Base-by-base conservation (phyloP, 768 basidiomycete species). In the Chalciporus sphaerocephalus region DNA sequence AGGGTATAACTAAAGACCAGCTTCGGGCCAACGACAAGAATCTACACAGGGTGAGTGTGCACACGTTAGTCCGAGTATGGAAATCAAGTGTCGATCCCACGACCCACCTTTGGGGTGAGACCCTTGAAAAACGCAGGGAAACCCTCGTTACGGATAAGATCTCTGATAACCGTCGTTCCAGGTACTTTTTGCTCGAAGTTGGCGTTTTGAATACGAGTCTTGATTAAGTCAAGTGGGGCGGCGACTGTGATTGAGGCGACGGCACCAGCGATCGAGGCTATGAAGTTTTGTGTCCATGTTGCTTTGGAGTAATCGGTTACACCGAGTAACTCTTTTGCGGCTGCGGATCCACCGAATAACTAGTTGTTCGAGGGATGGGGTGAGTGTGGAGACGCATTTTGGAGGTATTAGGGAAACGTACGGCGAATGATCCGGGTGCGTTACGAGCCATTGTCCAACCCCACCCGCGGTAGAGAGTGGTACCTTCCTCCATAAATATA, bases 371-470 rank as follows among this genome's bases (percentile, higher is more conserved):
- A 35, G 38, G 6, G 8, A 6, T 12, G 8, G 8, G 20, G 28
- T 22, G 43, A 50, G 23, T 24, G 7, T 41, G 30, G 38, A 45
- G 10, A 25, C 22, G 21, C 10, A 16, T 33, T n/a, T 1, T 30
- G 6, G 5, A 22, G 40, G 2, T 40, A 25, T 30, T 41, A 37
- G 22, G 11, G 23, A n/a, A 4, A 73, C 88, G 51, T 60, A 95
- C 93, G 44, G 95, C 91, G 58, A 99, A 99, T 42, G 79, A 83
- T 10, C 95, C 95, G 0, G 95, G 95, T 1, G 95, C 95, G 57
- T 99, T 99, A 42, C 95, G 81, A 2, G 93, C 95, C 79, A 96
- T 86, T 18, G 95, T 98, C 95, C 95, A 98, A 36, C 94, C 94
- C 92, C 94, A 96, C 22, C 95, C 95, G 51, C 93, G 85, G 69